Base-by-base conservation (phyloP, 208 protist species). In the Leishmania aethiopica region DNA sequence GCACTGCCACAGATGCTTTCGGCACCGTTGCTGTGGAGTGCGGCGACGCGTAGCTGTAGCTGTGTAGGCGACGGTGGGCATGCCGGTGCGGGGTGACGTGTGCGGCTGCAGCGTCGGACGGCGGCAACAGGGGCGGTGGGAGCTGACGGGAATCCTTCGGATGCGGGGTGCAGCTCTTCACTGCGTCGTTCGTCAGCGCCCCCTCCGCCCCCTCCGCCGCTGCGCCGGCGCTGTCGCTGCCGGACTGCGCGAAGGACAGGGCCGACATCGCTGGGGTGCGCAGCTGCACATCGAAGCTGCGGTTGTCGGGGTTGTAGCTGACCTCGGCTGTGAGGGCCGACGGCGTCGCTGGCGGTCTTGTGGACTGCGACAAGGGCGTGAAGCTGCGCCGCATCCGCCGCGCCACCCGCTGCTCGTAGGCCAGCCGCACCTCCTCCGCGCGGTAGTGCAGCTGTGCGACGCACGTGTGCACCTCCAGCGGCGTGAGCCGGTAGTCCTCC, bases 401-500 rank as follows among this genome's bases (percentile, higher is more conserved):
- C 67, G 78, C 78, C 22, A 62, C 35, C 17, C 78, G 75, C 22
- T 86, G 75, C 67, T 86, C 78, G 60, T 47, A 82, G 15, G 73
- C 78, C 40, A 86, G 60, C 40, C 79, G 74, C 35, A 91, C 73
- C 75, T 92, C 84, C 66, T 91, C 75, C 25, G 93, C 86, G 28
- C 86, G 90, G 75, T 86, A 89, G 77, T 92, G 85, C 77, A 97
- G 79, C 86, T 96, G 92, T 71, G 86, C 86, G 8, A 90, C 87
- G 71, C 88, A 89, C 3, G 84, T 86, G 86, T 96, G 92, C 40
- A 96, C 73, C 87, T 96, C 95, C 28, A 96, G 81, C 42, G 73
- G 78, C 2, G 93, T 95, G 47, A 96, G 78, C 25, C 90, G 78
- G 82, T 96, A 97, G 84, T 97, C 94, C 15, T 73, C 85, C 32